Conservation (phyloP, 805 yeast genomes). For the Isabelozyma pseudorhagii region DNA sequence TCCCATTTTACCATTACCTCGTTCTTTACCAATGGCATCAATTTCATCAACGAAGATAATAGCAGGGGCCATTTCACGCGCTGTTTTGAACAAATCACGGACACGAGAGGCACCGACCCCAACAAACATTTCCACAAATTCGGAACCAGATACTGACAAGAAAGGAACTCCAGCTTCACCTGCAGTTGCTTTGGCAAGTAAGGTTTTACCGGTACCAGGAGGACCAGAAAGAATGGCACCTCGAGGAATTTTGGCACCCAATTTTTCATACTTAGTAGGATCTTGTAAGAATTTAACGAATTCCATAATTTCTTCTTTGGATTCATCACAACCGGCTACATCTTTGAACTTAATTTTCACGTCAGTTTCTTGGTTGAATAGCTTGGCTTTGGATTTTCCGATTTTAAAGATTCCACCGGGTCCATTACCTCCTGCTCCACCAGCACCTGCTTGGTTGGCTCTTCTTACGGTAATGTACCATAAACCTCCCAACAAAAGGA, state of each 20-base stretch:
- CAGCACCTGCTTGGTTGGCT: constrained; percentile 43
- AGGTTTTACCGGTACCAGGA: constrained; percentile 96
- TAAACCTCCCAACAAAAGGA: constrained; percentile 75
- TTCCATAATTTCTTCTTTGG: constrained; percentile 93
- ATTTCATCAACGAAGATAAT: constrained; percentile 92
- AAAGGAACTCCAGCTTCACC: constrained; percentile 97
- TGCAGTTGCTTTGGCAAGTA: constrained; percentile 91
- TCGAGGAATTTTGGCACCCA: constrained; percentile 93
- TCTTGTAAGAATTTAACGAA: constrained; percentile 85
- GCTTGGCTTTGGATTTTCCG: constrained; percentile 76
- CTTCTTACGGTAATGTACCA: constrained; percentile 60
- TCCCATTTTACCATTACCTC: constrained; percentile 67
- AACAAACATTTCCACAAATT: constrained; percentile 95
- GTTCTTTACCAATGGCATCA: constrained; percentile 90
- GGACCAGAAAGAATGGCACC: constrained; percentile 95
- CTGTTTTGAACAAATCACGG: constrained; percentile 86
- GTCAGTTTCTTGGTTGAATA: constrained; percentile 79
- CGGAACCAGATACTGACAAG: constrained; percentile 88
- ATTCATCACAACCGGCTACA: constrained; percentile 94
- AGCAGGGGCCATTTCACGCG: constrained; percentile 86
- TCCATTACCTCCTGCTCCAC: constrained; percentile 17
- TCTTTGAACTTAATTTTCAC: constrained; percentile 81
- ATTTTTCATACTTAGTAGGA: constrained; percentile 77
- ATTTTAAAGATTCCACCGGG: constrained; percentile 67
- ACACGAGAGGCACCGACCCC: constrained; percentile 97